These are phyloP conservation scores for Tetrahymena elliotti DNA, from an alignment of 73 alveolate species.

Conservation along the genomic window DNA sequence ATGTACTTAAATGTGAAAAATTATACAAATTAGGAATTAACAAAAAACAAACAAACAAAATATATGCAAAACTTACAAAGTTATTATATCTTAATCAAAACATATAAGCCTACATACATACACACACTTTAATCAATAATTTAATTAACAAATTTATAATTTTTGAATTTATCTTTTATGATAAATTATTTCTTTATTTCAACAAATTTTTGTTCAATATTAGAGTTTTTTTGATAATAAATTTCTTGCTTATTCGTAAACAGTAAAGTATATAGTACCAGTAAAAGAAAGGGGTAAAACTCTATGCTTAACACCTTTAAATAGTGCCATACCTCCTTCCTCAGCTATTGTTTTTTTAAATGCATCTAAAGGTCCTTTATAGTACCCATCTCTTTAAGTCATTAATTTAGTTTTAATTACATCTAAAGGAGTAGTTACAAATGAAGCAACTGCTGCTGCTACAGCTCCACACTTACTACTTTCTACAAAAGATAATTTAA, in stretches of 20 bases:
- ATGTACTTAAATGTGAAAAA: background rate
- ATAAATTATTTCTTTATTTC: background rate
- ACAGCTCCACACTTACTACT: slow-evolving; percentile 30
- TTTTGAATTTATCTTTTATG: background rate
- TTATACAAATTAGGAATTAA: background rate
- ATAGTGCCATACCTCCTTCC: slow-evolving; percentile 24
- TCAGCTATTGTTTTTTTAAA: background rate
- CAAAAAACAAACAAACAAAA: background rate
- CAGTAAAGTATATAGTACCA: slow-evolving; percentile 33
- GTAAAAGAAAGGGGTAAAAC: slow-evolving; percentile 11
- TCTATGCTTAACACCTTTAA: slow-evolving; percentile 27
- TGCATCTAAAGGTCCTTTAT: slow-evolving; percentile 8
- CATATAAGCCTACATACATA: too few species aligned
- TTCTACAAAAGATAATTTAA: background rate
- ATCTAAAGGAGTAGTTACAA: slow-evolving; percentile 44
- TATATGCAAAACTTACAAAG: background rate
- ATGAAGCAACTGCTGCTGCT: slow-evolving; percentile 46
- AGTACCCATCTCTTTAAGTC: slow-evolving; percentile 29
- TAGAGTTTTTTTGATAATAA: background rate
- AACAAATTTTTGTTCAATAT: background rate
- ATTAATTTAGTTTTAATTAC: slow-evolving; percentile 36
- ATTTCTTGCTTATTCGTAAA: slow-evolving; percentile 10
- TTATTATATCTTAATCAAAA: too few species aligned
- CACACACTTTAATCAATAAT: too few species aligned
- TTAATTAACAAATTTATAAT: too few species aligned